These are phyloP conservation scores for Rusavskia elegans DNA, from an alignment of 495 filamentous ascomycete genomes.

Conservation along the genomic window DNA sequence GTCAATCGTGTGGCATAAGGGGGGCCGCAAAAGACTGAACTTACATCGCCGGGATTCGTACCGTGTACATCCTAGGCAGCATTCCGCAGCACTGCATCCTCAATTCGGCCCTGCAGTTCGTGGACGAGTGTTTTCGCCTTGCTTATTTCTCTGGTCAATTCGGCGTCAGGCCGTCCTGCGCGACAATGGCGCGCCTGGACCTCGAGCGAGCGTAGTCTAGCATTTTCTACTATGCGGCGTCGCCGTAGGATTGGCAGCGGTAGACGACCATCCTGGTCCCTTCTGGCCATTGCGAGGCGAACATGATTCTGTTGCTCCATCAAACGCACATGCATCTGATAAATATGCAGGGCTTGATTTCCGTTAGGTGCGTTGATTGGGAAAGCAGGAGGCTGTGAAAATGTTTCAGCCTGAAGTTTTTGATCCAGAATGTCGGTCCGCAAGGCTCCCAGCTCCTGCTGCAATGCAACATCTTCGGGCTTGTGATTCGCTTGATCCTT, in stretches of 20 bases:
- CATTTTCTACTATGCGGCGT: too few species aligned
- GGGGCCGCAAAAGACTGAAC: conserved; percentile 10
- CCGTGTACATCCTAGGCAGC: conserved; percentile 43
- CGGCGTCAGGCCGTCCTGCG: conserved; percentile 55
- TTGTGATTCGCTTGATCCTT: too few species aligned
- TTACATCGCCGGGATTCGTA: conserved; percentile 9
- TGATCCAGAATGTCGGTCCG: too few species aligned
- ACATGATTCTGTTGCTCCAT: conserved; percentile 98
- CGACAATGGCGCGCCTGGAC: conserved; percentile 50
- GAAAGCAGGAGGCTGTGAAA: too few species aligned
- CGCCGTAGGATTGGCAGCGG: conserved; percentile 16
- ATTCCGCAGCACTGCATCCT: conserved; percentile 56
- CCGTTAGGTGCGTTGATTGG: conserved; percentile 21
- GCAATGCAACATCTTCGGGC: too few species aligned
- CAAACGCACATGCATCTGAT: conserved; percentile 98
- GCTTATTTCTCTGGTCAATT: too few species aligned
- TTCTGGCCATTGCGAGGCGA: conserved; percentile 84
- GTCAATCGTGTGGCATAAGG: too few species aligned
- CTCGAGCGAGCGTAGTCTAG: too few species aligned
- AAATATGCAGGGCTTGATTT: conserved; percentile 92
- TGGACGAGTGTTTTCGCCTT: too few species aligned
- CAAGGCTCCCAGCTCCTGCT: too few species aligned
- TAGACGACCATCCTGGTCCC: conserved; percentile 60
- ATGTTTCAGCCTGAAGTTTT: too few species aligned
- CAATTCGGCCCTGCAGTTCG: conserved; percentile 51